phyloP scores from a whole-genome alignment of 805 yeast genomes.

The Clavispora vitiphila region DNA sequence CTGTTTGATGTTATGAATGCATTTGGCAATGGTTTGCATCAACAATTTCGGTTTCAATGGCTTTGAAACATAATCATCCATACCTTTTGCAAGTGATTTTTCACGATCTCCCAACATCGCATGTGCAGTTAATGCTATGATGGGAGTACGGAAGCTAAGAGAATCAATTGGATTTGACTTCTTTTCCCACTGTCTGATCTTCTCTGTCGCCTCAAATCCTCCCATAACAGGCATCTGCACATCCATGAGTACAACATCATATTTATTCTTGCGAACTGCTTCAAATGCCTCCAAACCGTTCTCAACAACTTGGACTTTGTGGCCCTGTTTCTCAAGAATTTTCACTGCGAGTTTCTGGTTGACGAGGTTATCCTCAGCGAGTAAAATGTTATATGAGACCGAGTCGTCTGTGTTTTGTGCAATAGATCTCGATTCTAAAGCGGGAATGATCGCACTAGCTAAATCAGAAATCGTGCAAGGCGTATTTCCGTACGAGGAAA shows the following conservation, averaged over 20 bases:
- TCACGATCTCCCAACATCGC: slow-evolving; percentile 94
- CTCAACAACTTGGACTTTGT: slow-evolving; percentile 77
- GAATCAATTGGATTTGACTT: slow-evolving; percentile 68
- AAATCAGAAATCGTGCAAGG: slow-evolving; percentile 80
- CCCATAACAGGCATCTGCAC: slow-evolving; percentile 97
- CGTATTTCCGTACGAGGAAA: slow-evolving; percentile 82
- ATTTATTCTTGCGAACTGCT: slow-evolving; percentile 60
- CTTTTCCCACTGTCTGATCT: slow-evolving; percentile 84
- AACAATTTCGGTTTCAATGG: slow-evolving; percentile 80
- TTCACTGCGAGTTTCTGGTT: slow-evolving; percentile 85
- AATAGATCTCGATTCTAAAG: slow-evolving; percentile 75
- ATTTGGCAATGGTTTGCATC: slow-evolving; percentile 80
- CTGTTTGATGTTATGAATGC: slow-evolving; percentile 66
- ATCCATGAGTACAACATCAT: slow-evolving; percentile 86
- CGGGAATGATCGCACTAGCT: slow-evolving; percentile 80
- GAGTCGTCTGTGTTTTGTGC: slow-evolving; percentile 78
- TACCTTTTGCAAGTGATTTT: slow-evolving; percentile 78
- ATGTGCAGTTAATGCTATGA: slow-evolving; percentile 86
- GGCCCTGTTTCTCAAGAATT: slow-evolving; percentile 81
- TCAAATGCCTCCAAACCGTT: slow-evolving; percentile 81
- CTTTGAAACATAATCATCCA: slow-evolving; percentile 88
- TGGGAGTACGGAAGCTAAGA: slow-evolving; percentile 72
- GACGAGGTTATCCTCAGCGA: slow-evolving; percentile 85
- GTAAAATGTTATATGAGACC: slow-evolving; percentile 63
- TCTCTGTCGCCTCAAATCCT: slow-evolving; percentile 86